Evolutionary conservation across 2,329 filamentous ascomycete genomes (phyloP), one percentile per base, ranked within the genome.

Genomic region (Cercospora sesami): DNA sequence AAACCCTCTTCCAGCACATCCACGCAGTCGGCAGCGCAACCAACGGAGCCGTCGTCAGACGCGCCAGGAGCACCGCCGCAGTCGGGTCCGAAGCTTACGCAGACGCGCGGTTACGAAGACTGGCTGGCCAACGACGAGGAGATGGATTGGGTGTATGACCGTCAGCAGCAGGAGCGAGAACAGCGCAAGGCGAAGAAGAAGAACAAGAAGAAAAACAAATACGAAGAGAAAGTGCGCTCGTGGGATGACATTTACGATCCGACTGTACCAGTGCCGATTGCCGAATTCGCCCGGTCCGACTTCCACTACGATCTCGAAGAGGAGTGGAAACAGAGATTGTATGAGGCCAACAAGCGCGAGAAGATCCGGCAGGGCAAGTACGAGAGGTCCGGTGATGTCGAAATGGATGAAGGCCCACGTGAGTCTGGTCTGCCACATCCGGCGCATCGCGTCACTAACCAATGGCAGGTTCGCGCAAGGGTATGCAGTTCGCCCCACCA

Each of bases 211-310:
- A 83, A 87, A 5, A 83, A 84, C 58, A 79, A 85, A 31, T 79
- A 81, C 5, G 81, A 85, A n/a, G 58, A 69, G n/a, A 68, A 69
- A 58, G 33, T 63, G 39, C 68, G 72, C 69, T 90, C 96, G 76
- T 97, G 93, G 93, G 91, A 96, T 78, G 93, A 96, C 77, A 87
- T 95, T 26, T 97, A 97, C 78, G 94, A 97, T 75, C 92, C 93
- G 0, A 84, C 90, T 10, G 84, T 91, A 45, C 93, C 94, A 8
- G 96, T 92, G 48, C 93, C 89, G 72, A 91, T 94, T 60, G 91
- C 94, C 65, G 91, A 94, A 75, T 97, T 95, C 77, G 86, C 91
- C 68, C 85, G 89, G 68, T 95, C 92, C 75, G 92, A 96, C 67
- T 93, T 96, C 80, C 90, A 92, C 76, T 87, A 94, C 68, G 93